Conservation (phyloP, 495 filamentous ascomycete species). For the Daldinia loculata region DNA sequence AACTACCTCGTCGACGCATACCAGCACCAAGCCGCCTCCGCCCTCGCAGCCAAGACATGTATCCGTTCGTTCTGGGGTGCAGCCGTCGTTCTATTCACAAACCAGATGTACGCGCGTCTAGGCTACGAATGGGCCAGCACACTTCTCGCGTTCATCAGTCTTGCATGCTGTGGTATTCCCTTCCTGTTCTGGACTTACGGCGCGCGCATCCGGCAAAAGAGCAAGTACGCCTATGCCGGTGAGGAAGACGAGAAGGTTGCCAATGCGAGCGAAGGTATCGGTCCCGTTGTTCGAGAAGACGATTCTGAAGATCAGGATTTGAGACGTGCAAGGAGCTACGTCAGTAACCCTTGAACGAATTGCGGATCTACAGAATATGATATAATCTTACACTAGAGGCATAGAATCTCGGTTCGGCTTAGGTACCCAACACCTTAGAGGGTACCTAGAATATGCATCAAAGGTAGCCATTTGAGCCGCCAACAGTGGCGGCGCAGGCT, state of each 20-base stretch:
- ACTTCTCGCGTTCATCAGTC: constrained; percentile 73
- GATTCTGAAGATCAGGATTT: constrained; percentile 49
- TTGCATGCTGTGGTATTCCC: constrained; percentile 79
- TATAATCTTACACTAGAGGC: not conserved
- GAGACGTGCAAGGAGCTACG: constrained; percentile 53
- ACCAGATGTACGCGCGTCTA: constrained; percentile 78
- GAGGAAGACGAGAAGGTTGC: constrained; percentile 50
- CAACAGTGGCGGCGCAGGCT: not conserved
- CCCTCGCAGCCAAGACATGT: constrained; percentile 85
- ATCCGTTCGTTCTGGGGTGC: constrained; percentile 84
- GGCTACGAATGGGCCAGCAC: constrained; percentile 79
- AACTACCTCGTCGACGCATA: constrained; percentile 87
- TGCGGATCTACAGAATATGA: not conserved
- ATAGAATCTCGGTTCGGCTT: not conserved
- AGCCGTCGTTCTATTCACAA: constrained; percentile 76
- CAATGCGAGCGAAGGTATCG: constrained; percentile 27
- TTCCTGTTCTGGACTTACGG: constrained; percentile 81
- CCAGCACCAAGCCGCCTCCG: constrained; percentile 84
- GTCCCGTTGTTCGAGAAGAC: constrained; percentile 35
- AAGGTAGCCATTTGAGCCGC: not conserved
- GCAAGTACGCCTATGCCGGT: constrained; percentile 71
- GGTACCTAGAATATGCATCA: not conserved
- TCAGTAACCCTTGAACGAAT: constrained; percentile 52
- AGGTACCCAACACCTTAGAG: not conserved
- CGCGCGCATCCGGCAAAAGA: constrained; percentile 68